Evolutionary conservation across 2,329 filamentous ascomycete species (phyloP), one percentile per base, ranked within the genome.

Genomic region (Periconia sp.): DNA sequence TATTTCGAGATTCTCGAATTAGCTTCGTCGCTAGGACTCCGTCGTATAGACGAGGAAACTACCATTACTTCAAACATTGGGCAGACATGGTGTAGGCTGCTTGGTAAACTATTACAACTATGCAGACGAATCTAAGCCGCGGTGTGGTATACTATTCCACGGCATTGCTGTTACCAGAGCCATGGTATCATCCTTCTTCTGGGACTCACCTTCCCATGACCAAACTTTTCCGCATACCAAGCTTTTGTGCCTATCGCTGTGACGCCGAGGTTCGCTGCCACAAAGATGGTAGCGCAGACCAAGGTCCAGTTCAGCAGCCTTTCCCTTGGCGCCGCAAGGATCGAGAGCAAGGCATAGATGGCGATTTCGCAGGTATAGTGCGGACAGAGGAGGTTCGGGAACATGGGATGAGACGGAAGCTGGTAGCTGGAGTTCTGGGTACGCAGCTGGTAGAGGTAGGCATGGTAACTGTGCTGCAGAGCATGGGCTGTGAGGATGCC

Each of bases 351-450:
- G 15, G 91, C 64, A 66, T 99, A 97, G 45, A 96, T 83, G 28
- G 87, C 66, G 63, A 89, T 92, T 73, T 97, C 94, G 61, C 87
- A 89, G 3, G 88, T 88, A 70, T 97, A 99, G 71, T 99, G 94
- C 13, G 94, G 91, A 57, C 88, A 95, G 26, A 96, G 72, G 16
- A 95, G 70, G 43, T 78, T 76, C 31, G 76, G 76, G 69, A 97
- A 99, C 43, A 87, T 72, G 3, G 86, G 85, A 46, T 87, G 79
- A 2, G 79, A 74, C 0, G 92, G 92, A 17, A 97, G 77, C 9
- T 87, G 88, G 70, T 99, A 97, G 63, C 91, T 92, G 18, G 62
- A 54, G 33, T 59, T 57, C 40, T 61, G 50, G 11, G 54, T 55
- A 24, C 67, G 63, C 64, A 78, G 59, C 9, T 64, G 68, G 32